These are phyloP conservation scores for Citrullus mucosospermus DNA, from an alignment of 306 rosid species.

Conservation along the genomic window DNA sequence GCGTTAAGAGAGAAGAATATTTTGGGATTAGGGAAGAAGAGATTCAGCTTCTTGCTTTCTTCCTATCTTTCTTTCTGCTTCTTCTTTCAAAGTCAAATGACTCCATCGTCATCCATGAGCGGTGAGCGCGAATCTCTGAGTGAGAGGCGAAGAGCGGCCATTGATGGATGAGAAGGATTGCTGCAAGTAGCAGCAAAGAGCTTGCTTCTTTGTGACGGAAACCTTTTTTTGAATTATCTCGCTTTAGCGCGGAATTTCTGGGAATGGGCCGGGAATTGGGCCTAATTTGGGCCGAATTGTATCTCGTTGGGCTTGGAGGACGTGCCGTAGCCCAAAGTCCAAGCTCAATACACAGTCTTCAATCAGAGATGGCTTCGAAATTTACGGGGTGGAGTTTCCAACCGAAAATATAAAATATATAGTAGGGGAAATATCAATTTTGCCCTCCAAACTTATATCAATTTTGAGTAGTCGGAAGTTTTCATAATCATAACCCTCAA, in stretches of 20 bases:
- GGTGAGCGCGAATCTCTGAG: background rate
- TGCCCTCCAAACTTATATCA: too few species aligned
- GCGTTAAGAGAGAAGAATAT: conserved; percentile 21
- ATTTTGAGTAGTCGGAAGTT: too few species aligned
- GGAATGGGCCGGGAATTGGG: background rate
- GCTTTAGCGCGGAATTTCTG: background rate
- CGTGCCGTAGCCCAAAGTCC: background rate
- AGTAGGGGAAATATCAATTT: too few species aligned
- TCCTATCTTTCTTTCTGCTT: background rate
- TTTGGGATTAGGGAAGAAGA: conserved; percentile 20
- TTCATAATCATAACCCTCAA: too few species aligned
- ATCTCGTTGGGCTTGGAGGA: background rate
- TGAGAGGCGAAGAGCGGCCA: background rate
- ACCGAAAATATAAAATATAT: too few species aligned
- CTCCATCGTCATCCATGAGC: conserved; percentile 4
- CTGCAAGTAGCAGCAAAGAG: conserved; percentile 7
- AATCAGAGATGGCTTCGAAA: too few species aligned
- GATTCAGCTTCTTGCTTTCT: conserved; percentile 4
- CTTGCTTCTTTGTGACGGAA: background rate
- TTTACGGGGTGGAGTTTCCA: too few species aligned
- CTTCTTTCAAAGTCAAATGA: conserved; percentile 35
- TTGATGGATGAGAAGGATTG: conserved; percentile 1
- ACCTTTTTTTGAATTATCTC: background rate
- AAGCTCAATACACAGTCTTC: too few species aligned
- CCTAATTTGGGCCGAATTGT: background rate